Percentiles rank a stretch among this genome's conserved stretches.
Conservation (phyloP, 1,284 basidiomycete genomes). For the Trichosporon ovoides region DNA sequence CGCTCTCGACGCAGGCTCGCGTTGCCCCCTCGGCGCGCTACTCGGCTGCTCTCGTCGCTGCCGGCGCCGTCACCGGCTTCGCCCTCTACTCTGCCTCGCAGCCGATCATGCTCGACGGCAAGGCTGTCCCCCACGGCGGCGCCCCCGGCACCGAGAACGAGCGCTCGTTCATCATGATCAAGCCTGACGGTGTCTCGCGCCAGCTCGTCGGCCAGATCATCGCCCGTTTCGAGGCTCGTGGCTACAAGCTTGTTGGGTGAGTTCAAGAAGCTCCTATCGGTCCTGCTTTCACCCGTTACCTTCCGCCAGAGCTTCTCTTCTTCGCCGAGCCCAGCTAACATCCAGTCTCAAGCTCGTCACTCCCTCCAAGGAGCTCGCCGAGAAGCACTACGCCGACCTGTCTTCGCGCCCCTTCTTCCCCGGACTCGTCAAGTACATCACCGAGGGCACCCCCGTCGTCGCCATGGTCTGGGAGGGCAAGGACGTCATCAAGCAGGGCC, state of each 20-base stretch:
- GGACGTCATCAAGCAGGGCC: slow-evolving; percentile 45
- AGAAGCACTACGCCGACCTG: slow-evolving; percentile 46
- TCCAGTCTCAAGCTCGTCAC: slow-evolving; percentile 40
- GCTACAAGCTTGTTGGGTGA: slow-evolving; percentile 43
- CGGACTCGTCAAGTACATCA: slow-evolving; percentile 46
- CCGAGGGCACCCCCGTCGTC: slow-evolving; percentile 45
- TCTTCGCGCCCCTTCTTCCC: slow-evolving; percentile 42
- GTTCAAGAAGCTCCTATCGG: too few species aligned
- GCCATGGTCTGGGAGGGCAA: slow-evolving; percentile 41
- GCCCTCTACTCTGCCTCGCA: slow-evolving; percentile 35
- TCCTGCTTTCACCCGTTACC: too few species aligned
- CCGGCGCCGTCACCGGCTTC: slow-evolving; percentile 30
- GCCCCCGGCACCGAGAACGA: slow-evolving; percentile 49
- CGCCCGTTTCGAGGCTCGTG: slow-evolving; percentile 43
- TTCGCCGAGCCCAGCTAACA: slow-evolving; percentile 1
- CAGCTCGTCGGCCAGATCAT: slow-evolving; percentile 46
- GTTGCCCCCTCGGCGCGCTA: slow-evolving; percentile 26
- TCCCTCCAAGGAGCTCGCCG: slow-evolving; percentile 40
- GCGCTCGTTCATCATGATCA: slow-evolving; percentile 51
- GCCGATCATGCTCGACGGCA: slow-evolving; percentile 41
- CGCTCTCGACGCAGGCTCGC: slow-evolving; percentile 36
- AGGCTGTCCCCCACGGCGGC: slow-evolving; percentile 49
- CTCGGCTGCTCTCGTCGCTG: slow-evolving; percentile 26
- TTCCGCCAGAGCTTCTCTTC: too few species aligned
- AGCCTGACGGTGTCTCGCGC: slow-evolving; percentile 45